phyloP scores from a whole-genome alignment of 441 rosid species.

The Geranium incanum region DNA sequence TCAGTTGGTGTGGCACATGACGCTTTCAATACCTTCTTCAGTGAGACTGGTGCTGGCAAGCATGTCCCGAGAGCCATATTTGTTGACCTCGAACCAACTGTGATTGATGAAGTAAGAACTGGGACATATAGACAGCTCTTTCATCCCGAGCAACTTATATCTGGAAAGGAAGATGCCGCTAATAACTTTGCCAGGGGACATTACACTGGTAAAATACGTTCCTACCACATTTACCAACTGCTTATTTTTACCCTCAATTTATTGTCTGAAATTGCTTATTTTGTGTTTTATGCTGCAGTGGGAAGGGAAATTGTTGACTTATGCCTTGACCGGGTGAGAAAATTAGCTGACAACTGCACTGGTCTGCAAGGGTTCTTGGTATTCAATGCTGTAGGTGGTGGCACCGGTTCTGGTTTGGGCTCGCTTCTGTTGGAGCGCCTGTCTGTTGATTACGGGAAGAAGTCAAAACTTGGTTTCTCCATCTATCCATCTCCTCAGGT shows the following conservation, averaged over 20 bases:
- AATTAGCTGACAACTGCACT: constrained; percentile 71
- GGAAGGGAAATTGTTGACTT: constrained; percentile 73
- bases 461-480: constrained; percentile 29
- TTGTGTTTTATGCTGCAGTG: constrained; percentile 35
- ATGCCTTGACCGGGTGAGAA: constrained; percentile 68
- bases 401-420: constrained; percentile 61
- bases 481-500: constrained; percentile 82
- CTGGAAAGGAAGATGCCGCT: constrained; percentile 83
- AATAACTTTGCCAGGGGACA: constrained; percentile 85
- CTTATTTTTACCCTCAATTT: neutral
- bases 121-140: constrained; percentile 65
- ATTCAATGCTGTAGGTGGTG: constrained; percentile 31
- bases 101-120: constrained; percentile 66
- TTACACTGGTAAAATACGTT: constrained; percentile 44
- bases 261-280: constrained; percentile 1
- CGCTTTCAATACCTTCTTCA: constrained; percentile 76
- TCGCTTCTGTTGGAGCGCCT: constrained; percentile 65
- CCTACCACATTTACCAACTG: neutral
- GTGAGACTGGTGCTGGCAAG: constrained; percentile 74
- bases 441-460: constrained; percentile 39
- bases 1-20: constrained; percentile 44
- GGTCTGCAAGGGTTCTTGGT: constrained; percentile 81
- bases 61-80: constrained; percentile 77
- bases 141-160: constrained; percentile 79
- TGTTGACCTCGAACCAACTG: constrained; percentile 71